Percentiles rank a stretch among this genome's conserved stretches.
phyloP scores from a whole-genome alignment of 2,329 filamentous ascomycete species.

The Hypoxylon sp. region DNA sequence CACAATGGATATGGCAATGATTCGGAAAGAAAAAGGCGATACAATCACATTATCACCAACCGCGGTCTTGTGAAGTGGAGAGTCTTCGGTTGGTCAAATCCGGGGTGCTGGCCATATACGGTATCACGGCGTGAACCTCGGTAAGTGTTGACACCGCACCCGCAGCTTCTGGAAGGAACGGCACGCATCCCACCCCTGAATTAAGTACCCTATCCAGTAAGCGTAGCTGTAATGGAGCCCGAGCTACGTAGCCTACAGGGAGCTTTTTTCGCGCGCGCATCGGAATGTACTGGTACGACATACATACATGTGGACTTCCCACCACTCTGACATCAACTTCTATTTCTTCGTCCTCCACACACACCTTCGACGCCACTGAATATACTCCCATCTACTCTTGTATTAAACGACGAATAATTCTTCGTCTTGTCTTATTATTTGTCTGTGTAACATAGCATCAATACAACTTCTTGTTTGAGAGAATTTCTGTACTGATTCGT shows the following conservation, averaged over 20 bases:
- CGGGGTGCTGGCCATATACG: constrained; percentile 34
- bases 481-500: constrained; percentile 1
- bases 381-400: not conserved
- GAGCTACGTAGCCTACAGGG: constrained; percentile 38
- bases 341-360: constrained; percentile 17
- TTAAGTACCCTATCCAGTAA: constrained; percentile 19
- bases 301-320: constrained; percentile 8
- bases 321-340: constrained; percentile 41
- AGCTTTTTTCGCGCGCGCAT: constrained; percentile 8
- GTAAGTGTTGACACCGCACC: constrained; percentile 30
- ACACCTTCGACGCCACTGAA: constrained; percentile 7
- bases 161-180: constrained; percentile 44
- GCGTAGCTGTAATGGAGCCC: constrained; percentile 19
- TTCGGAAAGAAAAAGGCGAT: not conserved
- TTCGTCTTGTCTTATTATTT: constrained; percentile 10
- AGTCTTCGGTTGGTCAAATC: constrained; percentile 33
- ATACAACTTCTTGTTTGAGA: constrained; percentile 17
- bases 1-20: constrained; percentile 21
- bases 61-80: constrained; percentile 37
- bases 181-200: constrained; percentile 28
- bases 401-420: constrained; percentile 13
- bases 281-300: constrained; percentile 3
- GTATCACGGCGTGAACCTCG: constrained; percentile 32
- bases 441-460: constrained; percentile 19
- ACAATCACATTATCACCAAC: constrained; percentile 27